These are phyloP conservation scores for Mrakia frigida DNA, from an alignment of 768 basidiomycete genomes.

Conservation along the genomic window DNA sequence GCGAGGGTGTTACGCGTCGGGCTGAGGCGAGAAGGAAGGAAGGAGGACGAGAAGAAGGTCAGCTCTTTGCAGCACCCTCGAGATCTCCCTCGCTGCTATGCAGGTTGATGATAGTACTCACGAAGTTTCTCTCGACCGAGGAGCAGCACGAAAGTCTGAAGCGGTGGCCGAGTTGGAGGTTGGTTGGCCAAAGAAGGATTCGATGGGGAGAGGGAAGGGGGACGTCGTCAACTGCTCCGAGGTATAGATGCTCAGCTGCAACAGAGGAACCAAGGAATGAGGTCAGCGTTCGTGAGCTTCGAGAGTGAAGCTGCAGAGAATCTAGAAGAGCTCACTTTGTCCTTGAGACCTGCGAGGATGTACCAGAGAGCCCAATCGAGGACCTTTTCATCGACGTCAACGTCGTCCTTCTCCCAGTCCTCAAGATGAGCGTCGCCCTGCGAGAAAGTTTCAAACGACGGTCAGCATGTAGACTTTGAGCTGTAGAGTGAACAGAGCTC, in stretches of 20 bases:
- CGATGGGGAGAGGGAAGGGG: conserved; percentile 3
- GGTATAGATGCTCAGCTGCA: background rate
- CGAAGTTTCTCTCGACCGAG: conserved; percentile 4
- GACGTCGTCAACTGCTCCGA: background rate
- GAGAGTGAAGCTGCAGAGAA: background rate
- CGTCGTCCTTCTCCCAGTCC: background rate
- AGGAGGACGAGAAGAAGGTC: no score
- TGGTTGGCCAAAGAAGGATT: background rate
- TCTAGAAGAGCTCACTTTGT: background rate
- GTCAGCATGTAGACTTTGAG: background rate
- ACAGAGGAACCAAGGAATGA: background rate
- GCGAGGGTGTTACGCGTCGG: conserved; percentile 9
- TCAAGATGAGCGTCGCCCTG: background rate
- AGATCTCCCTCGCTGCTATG: no score
- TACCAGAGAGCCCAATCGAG: conserved; percentile 10
- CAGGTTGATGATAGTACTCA: background rate
- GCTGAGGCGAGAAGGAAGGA: background rate
- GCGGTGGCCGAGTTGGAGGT: background rate
- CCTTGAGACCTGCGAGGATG: background rate
- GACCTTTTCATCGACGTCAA: background rate
- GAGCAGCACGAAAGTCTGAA: background rate
- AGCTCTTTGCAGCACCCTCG: no score
- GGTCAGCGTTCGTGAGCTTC: background rate
- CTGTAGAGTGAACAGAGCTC: background rate
- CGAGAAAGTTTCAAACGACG: background rate